Evolutionary conservation across 495 filamentous ascomycete species (phyloP), one percentile per base, ranked within the genome.

Genomic region (Staphylotrichum tortipilum): DNA sequence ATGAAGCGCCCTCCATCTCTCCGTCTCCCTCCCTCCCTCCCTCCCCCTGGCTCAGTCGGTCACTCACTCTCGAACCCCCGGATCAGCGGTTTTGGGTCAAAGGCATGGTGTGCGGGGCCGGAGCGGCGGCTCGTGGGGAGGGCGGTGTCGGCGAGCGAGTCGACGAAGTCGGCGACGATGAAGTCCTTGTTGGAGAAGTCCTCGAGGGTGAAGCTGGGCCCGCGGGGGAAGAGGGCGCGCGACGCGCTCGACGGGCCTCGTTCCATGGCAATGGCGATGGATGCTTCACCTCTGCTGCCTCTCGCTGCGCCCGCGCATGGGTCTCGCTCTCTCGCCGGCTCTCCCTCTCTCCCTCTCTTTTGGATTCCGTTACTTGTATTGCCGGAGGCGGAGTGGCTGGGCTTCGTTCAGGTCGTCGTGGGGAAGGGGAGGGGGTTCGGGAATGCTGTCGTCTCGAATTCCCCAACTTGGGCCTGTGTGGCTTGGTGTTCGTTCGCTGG

Each of bases 61-160:
- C n/a, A n/a, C 68, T 53, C 81, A 76, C 86, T 79, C 68, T 99
- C 92, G 59, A 99, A 97, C 14, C 87, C 89, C 34, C 94, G 82
- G 54, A 99, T 97, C 58, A 96, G 76, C 5, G 94, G 94, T 68
- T 99, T 97, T 1, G 94, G 94, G 62, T 99, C 94, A 62, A 99
- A 99, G 40, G 86, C 82, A 63, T 83, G 79, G 47, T 79, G 80
- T 30, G 79, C 56, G 11, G 73, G 73, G 47, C 72, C 80, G 15
- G 89, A 94, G 41, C 86, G 84, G 47, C 91, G 87, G 56, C 78
- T 82, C 12, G 70, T 62, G 28, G 89, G 83, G 29, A 86, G 75
- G 28, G 89, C 84, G 44, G 72, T 84, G 47, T 96, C 91, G 46
- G 91, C 91, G 52, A 99, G 85, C 9, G 83, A 74, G 61, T 99